Conservation (phyloP, 108 stramenopile species). For the Bacterosira constricta region DNA sequence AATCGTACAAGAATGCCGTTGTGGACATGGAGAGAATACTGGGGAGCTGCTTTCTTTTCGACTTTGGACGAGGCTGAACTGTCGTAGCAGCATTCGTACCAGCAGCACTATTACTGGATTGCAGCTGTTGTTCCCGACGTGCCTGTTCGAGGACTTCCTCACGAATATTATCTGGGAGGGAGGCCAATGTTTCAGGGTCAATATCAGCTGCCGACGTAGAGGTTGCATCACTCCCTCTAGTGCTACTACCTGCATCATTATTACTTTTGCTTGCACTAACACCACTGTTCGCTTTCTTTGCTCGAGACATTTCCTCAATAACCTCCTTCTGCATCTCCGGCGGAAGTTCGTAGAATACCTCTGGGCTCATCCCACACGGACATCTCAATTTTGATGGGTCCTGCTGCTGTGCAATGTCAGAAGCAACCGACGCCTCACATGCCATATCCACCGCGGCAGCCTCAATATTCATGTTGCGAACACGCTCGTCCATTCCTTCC, state of each 20-base stretch:
- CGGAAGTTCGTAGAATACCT: constrained; percentile 36
- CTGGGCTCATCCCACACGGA: constrained; percentile 37
- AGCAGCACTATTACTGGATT: background rate
- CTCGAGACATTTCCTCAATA: background rate
- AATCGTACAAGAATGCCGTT: constrained; percentile 14
- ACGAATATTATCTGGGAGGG: constrained; percentile 33
- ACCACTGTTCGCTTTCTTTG: too few species aligned
- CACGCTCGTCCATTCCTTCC: too few species aligned
- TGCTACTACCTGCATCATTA: background rate
- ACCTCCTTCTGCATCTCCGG: constrained; percentile 37
- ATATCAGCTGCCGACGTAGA: constrained; percentile 4
- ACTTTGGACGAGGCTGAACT: background rate
- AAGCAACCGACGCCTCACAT: too few species aligned
- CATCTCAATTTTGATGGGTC: constrained; percentile 4
- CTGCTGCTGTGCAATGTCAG: background rate
- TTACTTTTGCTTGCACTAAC: background rate
- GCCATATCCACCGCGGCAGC: too few species aligned
- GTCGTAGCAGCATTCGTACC: background rate
- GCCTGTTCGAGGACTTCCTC: constrained; percentile 28
- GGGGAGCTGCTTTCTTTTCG: background rate
- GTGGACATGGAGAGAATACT: constrained; percentile 11
- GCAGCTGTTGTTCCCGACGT: background rate
- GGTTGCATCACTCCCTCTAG: background rate
- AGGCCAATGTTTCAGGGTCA: constrained; percentile 36
- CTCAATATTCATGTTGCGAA: too few species aligned